phyloP scores from a whole-genome alignment of 495 filamentous ascomycete genomes.

The Cudoniella acicularis region DNA sequence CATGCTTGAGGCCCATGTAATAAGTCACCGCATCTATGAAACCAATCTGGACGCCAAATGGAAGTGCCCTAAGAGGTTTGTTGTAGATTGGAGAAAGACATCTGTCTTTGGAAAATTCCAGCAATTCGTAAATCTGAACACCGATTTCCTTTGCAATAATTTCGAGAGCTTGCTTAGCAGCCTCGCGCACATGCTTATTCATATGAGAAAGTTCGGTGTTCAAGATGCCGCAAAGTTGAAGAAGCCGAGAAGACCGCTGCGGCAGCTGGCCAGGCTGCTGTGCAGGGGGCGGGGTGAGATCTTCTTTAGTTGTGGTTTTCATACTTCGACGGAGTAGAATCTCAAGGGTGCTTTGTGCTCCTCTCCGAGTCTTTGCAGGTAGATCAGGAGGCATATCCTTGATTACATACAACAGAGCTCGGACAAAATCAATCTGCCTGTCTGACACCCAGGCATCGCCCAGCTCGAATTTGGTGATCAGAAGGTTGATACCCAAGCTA shows the following conservation, averaged over 20 bases:
- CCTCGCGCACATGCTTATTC: slow-evolving; percentile 88
- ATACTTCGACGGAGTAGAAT: slow-evolving; percentile 72
- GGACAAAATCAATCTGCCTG: slow-evolving; percentile 78
- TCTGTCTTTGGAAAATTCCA: slow-evolving; percentile 82
- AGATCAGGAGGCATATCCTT: slow-evolving; percentile 95
- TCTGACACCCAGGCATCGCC: slow-evolving; percentile 78
- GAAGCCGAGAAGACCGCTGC: slow-evolving; percentile 48
- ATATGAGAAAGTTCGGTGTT: slow-evolving; percentile 86
- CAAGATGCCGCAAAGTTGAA: slow-evolving; percentile 74
- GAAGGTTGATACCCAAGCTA: slow-evolving; percentile 78
- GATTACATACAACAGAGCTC: slow-evolving; percentile 88
- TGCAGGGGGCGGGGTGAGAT: slow-evolving; percentile 50
- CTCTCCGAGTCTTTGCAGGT: slow-evolving; percentile 76
- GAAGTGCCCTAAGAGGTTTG: slow-evolving; percentile 88
- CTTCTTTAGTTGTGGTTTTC: slow-evolving; percentile 67
- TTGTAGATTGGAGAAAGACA: slow-evolving; percentile 84
- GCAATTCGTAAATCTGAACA: slow-evolving; percentile 77
- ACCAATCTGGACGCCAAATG: slow-evolving; percentile 90
- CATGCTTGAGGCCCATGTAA: slow-evolving; percentile 78
- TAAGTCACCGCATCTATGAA: slow-evolving; percentile 97
- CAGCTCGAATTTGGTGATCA: slow-evolving; percentile 74
- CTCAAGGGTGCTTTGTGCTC: slow-evolving; percentile 77
- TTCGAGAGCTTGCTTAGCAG: slow-evolving; percentile 75
- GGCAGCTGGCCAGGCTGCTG: slow-evolving; percentile 32
- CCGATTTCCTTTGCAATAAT: slow-evolving; percentile 72